Evolutionary conservation across 805 yeast species (phyloP).

Genomic region (Torulaspora franciscae): DNA sequence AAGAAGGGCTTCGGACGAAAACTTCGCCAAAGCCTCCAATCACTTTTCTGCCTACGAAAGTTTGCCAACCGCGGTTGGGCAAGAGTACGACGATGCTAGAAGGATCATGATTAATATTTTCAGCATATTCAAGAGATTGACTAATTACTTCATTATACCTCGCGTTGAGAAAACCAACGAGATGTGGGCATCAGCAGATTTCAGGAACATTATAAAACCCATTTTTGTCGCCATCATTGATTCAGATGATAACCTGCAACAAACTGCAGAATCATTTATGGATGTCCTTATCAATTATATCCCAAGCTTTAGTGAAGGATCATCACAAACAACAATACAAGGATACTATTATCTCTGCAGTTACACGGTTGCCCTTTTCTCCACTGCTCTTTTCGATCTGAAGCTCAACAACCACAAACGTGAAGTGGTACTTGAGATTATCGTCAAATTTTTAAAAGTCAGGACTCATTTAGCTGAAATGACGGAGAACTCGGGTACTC

Average conservation of each 20-base stretch:
- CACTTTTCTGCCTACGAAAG: conserved; percentile 5
- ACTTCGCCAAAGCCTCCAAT: conserved; percentile 8
- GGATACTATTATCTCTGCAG: conserved; percentile 36
- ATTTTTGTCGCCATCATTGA: conserved; percentile 39
- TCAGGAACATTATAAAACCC: conserved; percentile 35
- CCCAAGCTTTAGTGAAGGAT: conserved; percentile 21
- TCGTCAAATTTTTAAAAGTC: conserved; percentile 39
- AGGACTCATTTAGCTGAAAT: conserved; percentile 32
- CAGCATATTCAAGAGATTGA: conserved; percentile 29
- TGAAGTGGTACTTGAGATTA: conserved; percentile 38
- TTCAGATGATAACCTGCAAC: conserved; percentile 34
- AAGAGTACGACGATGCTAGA: conserved; percentile 23
- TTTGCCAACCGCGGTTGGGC: conserved; percentile 2
- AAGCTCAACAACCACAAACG: conserved; percentile 30
- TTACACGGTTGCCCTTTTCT: conserved; percentile 37
- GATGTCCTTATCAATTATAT: conserved; percentile 30
- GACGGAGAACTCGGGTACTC: conserved; percentile 26
- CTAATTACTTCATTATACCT: conserved; percentile 27
- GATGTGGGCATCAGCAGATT: conserved; percentile 24
- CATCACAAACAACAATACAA: conserved; percentile 32
- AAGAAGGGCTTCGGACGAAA: conserved; percentile 23
- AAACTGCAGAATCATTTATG: conserved; percentile 38
- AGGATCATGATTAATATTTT: conserved; percentile 31
- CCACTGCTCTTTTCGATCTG: conserved; percentile 35
- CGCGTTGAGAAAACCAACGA: conserved; percentile 16